Evolutionary conservation across 768 basidiomycete genomes (phyloP), one percentile per base, ranked within the genome.

Genomic region (Agaricus subrufescens): DNA sequence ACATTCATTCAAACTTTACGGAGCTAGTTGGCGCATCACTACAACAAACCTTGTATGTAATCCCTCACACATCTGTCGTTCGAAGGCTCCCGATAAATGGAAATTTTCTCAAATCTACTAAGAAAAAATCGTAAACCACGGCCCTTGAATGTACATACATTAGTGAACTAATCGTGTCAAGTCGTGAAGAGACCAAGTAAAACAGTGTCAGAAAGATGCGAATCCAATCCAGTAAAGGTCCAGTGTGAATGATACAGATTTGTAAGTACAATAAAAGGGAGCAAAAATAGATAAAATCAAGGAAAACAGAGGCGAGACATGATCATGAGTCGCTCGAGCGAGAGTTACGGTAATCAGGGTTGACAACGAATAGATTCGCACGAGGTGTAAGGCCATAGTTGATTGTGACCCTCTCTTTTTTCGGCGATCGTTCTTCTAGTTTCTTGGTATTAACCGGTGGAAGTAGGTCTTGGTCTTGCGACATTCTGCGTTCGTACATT

Each of bases 371-470:
- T 30, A 92, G 73, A 59, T 82, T 81, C 19, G 80, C 70, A 58
- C 80, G 77, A 25, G 83, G 82, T 37, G 77, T 84, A 34, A 91
- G 75, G 11, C 87, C 88, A 66, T 91, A 91, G 27, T 79, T 75
- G 38, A 84, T 73, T 43, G 66, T 68, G 12, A 64, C 63, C 50
- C 71, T 69, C 50, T 71, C 69, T 63, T 70, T 75, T 58, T 71
- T 47, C 71, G 64, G 56, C 68, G 54, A 46, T 46, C 50, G 67
- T 63, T 75, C 77, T 62, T 80, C 79, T 50, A 60, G 68, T 50
- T 69, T 70, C 63, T 68, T 76, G 19, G 73, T 77, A 61, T 75
- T 79, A 50, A 65, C 69, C 34, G 71, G 66, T 4, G 61, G 61
- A n/a, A 72, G 68, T 47, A 50, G 54, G 4, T 69, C 67, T 46